Base-by-base conservation (phyloP, 2,329 filamentous ascomycete genomes). In the Xylariaceae sp. region DNA sequence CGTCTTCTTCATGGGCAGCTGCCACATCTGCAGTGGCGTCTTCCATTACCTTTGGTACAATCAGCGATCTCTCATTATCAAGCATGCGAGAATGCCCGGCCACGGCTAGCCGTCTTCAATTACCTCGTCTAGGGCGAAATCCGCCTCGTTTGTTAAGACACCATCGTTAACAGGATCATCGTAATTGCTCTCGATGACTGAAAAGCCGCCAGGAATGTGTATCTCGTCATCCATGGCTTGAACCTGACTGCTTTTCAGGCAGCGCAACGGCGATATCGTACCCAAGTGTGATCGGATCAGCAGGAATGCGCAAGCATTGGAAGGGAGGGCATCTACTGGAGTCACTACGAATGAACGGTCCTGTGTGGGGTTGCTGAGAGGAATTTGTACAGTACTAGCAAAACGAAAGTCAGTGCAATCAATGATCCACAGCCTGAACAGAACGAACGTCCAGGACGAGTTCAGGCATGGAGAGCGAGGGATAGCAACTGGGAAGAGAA, bases 271-370 rank as follows among this genome's bases (percentile, higher is more conserved):
- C 30, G 37, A 37, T 51, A 55, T 57, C 13, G 34, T 58, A 53
- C 49, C 9, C 17, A n/a, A 53, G 23, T 4, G n/a, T 11, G 15
- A 15, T 51, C 34, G 48, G 30, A 53, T 34, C 15, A 39, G 11
- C 17, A 39, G 47, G 35, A 10, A 42, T 23, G 42, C 45, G 44
- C 52, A 52, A 45, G 42, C 56, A 18, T 42, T 30, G 23, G 23
- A 30, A 30, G 51, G 30, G 55, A 47, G 60, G 58, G 34, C 52
- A 51, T 53, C 56, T 61, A 47, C 44, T 50, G 11, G 11, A 45
- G 42, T 45, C 42, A 11, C 35, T 23, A 48, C 44, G 8, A 10
- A 48, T 57, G 53, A 57, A 56, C 58, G 13, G 49, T 42, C 37
- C 8, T 10, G 15, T 15, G 56, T 50, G 47, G 17, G 15, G 48